A percentile compares a stretch with the other conserved stretches of the same genome.
Evolutionary conservation across 2,329 filamentous ascomycete species (phyloP).

Genomic region (Penicillium sp.): DNA sequence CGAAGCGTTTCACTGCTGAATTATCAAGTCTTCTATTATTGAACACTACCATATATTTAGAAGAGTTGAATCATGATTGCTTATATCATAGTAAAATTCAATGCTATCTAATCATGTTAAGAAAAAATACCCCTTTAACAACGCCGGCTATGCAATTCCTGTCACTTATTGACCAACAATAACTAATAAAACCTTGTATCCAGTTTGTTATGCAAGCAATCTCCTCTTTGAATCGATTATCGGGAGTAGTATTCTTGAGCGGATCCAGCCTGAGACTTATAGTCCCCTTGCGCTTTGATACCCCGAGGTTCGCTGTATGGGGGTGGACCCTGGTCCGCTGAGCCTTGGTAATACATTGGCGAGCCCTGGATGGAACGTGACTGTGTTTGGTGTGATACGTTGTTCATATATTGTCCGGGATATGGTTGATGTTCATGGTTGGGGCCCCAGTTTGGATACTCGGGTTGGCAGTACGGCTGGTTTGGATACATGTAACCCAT

Average conservation of each 20-base stretch:
- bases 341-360: background rate
- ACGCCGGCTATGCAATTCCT: background rate
- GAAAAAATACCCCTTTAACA: background rate
- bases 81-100: too few species aligned
- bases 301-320: background rate
- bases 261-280: conserved; percentile 3
- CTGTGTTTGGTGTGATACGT: background rate
- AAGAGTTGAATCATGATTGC: too few species aligned
- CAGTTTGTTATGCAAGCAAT: background rate
- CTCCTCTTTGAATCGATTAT: background rate
- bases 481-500: conserved; percentile 6
- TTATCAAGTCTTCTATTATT: too few species aligned
- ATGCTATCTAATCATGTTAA: too few species aligned
- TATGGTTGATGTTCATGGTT: background rate
- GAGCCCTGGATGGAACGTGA: background rate
- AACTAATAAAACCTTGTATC: background rate
- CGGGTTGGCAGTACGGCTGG: background rate
- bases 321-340: background rate
- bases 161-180: background rate
- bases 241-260: conserved; percentile 9
- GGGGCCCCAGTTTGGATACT: conserved; percentile 1
- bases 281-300: background rate
- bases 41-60: too few species aligned
- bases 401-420: background rate
- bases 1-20: too few species aligned